Evolutionary conservation across 441 rosid species (phyloP), one percentile per base, ranked within the genome.

Genomic region (Brassica balearica): DNA sequence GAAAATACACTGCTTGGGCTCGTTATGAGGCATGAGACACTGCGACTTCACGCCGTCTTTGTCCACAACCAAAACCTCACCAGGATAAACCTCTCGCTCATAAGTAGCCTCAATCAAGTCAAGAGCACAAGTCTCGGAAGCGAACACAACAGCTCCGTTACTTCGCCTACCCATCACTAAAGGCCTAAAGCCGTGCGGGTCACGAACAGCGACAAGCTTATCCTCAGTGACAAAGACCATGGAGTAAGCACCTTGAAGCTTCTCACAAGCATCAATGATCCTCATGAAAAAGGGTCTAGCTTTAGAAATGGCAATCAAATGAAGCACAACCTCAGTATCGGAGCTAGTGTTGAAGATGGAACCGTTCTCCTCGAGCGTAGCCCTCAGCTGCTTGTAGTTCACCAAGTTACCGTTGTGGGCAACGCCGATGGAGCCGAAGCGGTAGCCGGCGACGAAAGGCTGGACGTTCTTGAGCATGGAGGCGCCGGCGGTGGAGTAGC

Each of bases 391-490:
- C 17, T 68, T 64, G 38, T 94, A 94, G 71, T 92, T 94, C 9
- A 94, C 98, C 59, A 92, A 79, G 75, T 93, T 92, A 17, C 97
- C 97, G 51, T 90, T 92, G 68, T 94, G 97, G 2, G 97, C 98
- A 63, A 94, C 98, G 36, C 94, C 97, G 43, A 92, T 87, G 14
- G 93, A 92, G 1, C 97, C 94, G 58, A 84, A 91, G 69, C 91
- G 73, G 55, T 91, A 93, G 1, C 97, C 93, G 19, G 96, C 93
- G 53, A 93, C 97, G 75, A 92, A 92, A 70, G 97, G 97, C 73
- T 93, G 95, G 63, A 92, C 97, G 74, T 93, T 92, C 72, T 93
- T 90, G n/a, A 93, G 87, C 98, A 92, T 90, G 6, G 93, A 90
- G 53, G 93, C 60, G 5, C 98, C 98, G 0, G 92, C 97, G 1